Evolutionary conservation across 768 basidiomycete species (phyloP), one percentile per base, ranked within the genome.

Genomic region (Hericium alpestre): DNA sequence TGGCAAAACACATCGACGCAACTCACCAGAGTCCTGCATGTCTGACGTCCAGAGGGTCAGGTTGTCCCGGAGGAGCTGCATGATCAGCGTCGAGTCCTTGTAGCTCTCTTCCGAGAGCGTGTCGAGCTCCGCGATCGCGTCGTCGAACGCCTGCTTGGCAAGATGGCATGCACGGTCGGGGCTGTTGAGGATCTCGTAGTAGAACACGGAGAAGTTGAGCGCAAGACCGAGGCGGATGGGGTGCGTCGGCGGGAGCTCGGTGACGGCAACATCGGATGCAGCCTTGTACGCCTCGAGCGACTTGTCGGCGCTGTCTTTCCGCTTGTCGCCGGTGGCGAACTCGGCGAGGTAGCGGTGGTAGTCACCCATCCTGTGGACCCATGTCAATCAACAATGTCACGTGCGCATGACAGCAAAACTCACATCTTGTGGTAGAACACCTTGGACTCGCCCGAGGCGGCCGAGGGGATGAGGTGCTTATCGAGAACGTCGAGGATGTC

Each of bases 391-490:
- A 48, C 49, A 40, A 58, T 18, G 48, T 13, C 27, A 38, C 43
- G 16, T 22, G 56, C 50, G 51, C 38, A 15, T 48, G 22, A 22
- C 55, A 38, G 50, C 27, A 9, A n/a, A 7, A 68, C 90, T 61
- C 65, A 93, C 92, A 96, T 93, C 85, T 97, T 97, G 83, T 95
- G 93, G 79, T 98, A 98, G 83, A 97, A 98, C 57, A 97, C 94
- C 79, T 96, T 95, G 58, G 89, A 92, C 76, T 98, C 95, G 69
- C 94, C 93, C 57, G 91, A 87, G 60, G 91, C 92, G 53, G 95
- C 95, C 11, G 93, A 94, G 61, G 93, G 93, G 66, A 92, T 96
- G 67, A 97, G 87, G 79, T 96, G 93, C 79, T 95, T 92, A 73
- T 94, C 92, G 65, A 98, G 89, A 53, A 98, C 93, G 61, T 90